Evolutionary conservation across 352 stramenopile species (phyloP), one percentile per base, ranked within the genome.

Genomic region (Blastocystis sp.): DNA sequence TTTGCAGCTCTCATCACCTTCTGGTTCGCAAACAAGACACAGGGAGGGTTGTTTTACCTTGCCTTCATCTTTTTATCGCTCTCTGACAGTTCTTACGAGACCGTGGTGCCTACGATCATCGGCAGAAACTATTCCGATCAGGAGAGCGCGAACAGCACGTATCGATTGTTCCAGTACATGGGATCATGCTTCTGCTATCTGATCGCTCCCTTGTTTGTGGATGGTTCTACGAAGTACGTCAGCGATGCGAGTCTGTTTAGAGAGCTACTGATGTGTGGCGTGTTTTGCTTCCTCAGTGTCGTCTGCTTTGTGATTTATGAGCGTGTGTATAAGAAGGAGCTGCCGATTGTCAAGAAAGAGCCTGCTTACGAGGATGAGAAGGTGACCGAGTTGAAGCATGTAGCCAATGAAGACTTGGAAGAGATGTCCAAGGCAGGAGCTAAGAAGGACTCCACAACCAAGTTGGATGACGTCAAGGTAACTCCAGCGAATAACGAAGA

Each of bases 201-300:
- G 13, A 76, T 88, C 53, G 77, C 77, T 50, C 77, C 77, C 3
- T 43, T 88, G 37, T 88, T 88, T 53, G 73, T 84, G 18, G 73
- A 95, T 92, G 91, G 91, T 39, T 91, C 92, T 8, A 95, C 93
- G 13, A 93, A 93, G 43, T 96, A 93, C 93, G 90, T 95, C 26
- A 95, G 93, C 79, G 90, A 94, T 18, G 93, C 93, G 26, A 93
- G 93, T 0, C 89, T 96, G 43, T 89, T 92, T 0, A 94, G 93
- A 53, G 93, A 94, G 90, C 90, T 95, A 73, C 92, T 92, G 7
- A 92, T 95, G 87, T 93, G 93, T 82, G 93, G 94, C 87, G 93
- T 95, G 87, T 90, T 95, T 41, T 95, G 93, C 88, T 93, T 96
- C 3, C 76, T 96, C 87, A 94, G 93, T 90, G 92, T 95, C 63